Conservation (phyloP, 139 green algal species). For the Edaphochlamys debaryana region DNA sequence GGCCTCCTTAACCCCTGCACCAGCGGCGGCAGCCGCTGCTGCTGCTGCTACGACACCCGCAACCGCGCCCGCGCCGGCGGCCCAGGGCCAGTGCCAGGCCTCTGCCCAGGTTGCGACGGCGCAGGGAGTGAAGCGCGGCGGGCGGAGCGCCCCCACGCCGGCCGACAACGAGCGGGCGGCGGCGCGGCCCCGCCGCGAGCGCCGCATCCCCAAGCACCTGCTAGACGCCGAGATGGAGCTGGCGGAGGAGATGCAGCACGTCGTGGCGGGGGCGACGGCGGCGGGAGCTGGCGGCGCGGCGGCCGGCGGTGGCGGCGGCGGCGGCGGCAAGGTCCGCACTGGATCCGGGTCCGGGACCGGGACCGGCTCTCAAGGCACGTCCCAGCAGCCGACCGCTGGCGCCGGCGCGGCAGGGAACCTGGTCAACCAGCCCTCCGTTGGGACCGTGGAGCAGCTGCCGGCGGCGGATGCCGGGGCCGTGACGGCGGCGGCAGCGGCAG, state of each 20-base stretch:
- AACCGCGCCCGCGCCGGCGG: too few relatives aligned
- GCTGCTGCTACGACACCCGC: too few relatives aligned
- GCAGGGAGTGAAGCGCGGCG: not conserved
- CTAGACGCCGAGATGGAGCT: constrained; percentile 32
- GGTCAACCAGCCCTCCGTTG: not conserved
- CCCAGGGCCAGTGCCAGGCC: too few relatives aligned
- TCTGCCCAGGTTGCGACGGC: not conserved
- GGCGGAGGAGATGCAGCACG: constrained; percentile 22
- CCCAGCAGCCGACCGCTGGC: too few relatives aligned
- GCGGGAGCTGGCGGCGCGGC: not conserved
- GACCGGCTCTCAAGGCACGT: too few relatives aligned
- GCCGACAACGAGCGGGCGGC: not conserved
- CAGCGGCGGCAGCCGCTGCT: too few relatives aligned
- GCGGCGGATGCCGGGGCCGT: too few relatives aligned
- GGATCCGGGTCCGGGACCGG: too few relatives aligned
- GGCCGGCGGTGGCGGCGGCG: not conserved
- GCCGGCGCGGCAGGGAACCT: too few relatives aligned
- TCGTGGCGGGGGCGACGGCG: not conserved
- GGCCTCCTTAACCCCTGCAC: too few relatives aligned
- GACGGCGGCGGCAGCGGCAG: not conserved
- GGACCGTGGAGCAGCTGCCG: not conserved
- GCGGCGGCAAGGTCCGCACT: not conserved
- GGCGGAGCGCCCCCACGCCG: not conserved
- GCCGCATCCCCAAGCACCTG: constrained; percentile 35
- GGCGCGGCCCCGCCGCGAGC: constrained; percentile 12